phyloP scores from a whole-genome alignment of 164 flowering plant genomes.

The Protea cynaroides region DNA sequence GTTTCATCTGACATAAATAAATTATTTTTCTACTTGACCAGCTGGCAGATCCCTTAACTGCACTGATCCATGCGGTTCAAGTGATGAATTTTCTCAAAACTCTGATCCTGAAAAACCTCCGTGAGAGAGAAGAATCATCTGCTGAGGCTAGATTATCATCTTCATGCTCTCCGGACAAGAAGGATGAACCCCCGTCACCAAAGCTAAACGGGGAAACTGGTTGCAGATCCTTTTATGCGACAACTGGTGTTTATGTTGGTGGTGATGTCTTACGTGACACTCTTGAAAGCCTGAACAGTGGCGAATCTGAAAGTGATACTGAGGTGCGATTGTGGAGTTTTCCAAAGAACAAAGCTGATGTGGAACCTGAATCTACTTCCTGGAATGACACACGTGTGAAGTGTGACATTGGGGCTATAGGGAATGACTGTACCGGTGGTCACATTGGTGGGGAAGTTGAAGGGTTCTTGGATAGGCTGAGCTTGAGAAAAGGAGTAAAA shows the following conservation, averaged over 20 bases:
- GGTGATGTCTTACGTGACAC: constrained; percentile 10
- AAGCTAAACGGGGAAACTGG: constrained; percentile 7
- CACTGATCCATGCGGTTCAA: constrained; percentile 73
- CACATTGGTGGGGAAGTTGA: constrained; percentile 35
- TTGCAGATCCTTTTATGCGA: constrained; percentile 10
- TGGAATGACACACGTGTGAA: constrained; percentile 14
- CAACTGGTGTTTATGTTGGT: constrained; percentile 9
- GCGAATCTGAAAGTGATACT: constrained; percentile 11
- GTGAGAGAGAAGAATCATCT: constrained; percentile 39
- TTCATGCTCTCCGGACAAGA: constrained; percentile 9
- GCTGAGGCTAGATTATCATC: constrained; percentile 15
- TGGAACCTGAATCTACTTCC: constrained; percentile 25
- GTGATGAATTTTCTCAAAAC: constrained; percentile 73
- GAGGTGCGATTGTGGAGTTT: too few relatives aligned
- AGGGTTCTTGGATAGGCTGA: constrained; percentile 41
- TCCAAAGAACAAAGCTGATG: constrained; percentile 10
- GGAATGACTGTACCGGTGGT: constrained; percentile 22
- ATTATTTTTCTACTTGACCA: constrained; percentile 17
- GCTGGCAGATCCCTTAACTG: constrained; percentile 80
- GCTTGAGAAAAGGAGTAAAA: constrained; percentile 59
- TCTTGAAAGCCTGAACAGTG: constrained; percentile 20
- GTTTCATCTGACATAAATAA: neutral
- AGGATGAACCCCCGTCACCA: constrained; percentile 6
- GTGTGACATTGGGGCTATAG: constrained; percentile 15
- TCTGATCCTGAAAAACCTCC: constrained; percentile 38